Evolutionary conservation across 176 grass and related monocot genomes (phyloP), one percentile per base, ranked within the genome.

Genomic region (Luzula sylvatica): DNA sequence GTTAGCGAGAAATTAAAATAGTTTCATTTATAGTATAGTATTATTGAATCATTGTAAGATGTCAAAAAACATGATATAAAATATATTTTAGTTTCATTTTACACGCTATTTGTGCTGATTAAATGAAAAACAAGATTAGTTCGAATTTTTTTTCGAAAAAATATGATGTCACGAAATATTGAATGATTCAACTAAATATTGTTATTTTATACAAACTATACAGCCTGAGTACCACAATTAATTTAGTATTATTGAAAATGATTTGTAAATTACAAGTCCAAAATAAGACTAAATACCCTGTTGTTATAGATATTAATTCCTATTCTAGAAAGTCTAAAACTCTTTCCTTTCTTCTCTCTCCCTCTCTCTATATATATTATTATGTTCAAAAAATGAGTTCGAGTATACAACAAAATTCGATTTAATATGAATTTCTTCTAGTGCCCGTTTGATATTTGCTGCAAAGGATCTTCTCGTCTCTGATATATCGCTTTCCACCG

Each of bases 401-500:
- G 8, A 29, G 41, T 15, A 44, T 5, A 64, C 23, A 64, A 64
- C 20, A 26, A 48, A 18, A 50, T 15, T 47, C 26, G 47, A 19
- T 32, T 64, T 2, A 30, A 30, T 35, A 4, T 4, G 1, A 35
- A 42, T 14, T 64, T 19, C 29, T 57, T 54, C 47, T 50, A 68
- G 58, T 76, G 85, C 39, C 81, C 63, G 48, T 79, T 76, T 54
- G 49, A 30, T 42, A 55, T 53, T 42, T 77, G 61, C 50, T 69
- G 71, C n/a, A n/a, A n/a, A 20, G 69, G 70, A 42, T 68, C 64
- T 57, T 78, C 65, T 60, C 68, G 75, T 65, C 69, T 74, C 56
- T 83, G 76, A 52, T 83, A 81, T 65, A 94, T 69, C 9, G 72
- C 28, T 50, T 78, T 94, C 88, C 79, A 75, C 17, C 74, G 77